Percentiles rank a stretch among this genome's conserved stretches.
Evolutionary conservation across 139 green algal genomes (phyloP).

Genomic region (Zygnema cylindricum): DNA sequence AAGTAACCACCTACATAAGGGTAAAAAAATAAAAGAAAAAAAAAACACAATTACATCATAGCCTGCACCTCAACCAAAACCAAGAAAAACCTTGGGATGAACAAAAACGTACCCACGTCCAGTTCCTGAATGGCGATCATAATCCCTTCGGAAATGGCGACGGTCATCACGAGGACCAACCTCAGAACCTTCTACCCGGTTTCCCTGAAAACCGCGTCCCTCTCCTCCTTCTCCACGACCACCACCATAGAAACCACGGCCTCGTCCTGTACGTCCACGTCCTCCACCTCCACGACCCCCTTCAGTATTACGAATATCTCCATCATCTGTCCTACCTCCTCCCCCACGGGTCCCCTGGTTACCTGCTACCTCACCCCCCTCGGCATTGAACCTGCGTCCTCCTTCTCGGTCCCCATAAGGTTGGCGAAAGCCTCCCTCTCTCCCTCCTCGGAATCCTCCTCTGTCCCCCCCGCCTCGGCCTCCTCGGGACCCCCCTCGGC

Average conservation of each 20-base stretch:
- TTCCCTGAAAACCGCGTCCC: neutral
- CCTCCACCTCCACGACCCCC: neutral
- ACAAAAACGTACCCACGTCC: constrained; percentile 45
- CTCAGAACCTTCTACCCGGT: constrained; percentile 4
- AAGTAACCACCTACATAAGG: neutral
- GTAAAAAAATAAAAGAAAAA: neutral
- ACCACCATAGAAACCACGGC: neutral
- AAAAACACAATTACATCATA: constrained; percentile 1
- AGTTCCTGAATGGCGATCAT: constrained; percentile 49
- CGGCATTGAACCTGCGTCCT: neutral
- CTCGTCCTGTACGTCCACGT: neutral
- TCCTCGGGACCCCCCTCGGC: neutral
- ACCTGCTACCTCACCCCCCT: neutral
- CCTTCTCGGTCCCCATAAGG: constrained; percentile 1
- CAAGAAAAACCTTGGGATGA: neutral
- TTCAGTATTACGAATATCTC: constrained; percentile 15
- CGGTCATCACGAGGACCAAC: constrained; percentile 24
- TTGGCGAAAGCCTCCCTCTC: constrained; percentile 14
- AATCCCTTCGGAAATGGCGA: constrained; percentile 29
- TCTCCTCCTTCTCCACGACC: constrained; percentile 17
- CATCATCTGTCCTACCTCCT: neutral
- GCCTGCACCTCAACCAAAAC: neutral
- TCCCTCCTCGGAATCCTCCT: constrained; percentile 14
- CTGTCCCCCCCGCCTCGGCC: constrained; percentile 20
- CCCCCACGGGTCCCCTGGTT: neutral